Conservation (phyloP, 441 rosid genomes). For the Daphne laureola region DNA sequence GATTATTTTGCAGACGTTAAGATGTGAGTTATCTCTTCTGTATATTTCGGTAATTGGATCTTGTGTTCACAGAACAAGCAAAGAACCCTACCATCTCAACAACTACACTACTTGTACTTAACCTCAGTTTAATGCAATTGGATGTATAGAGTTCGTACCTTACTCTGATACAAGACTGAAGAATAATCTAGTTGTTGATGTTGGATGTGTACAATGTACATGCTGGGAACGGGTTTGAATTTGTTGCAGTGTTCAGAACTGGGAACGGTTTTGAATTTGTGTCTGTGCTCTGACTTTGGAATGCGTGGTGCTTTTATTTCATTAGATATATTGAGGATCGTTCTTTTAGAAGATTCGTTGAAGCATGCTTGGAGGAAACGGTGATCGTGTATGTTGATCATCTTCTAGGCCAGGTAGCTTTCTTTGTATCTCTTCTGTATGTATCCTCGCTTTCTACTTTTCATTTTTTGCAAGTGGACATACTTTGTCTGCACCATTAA, state of each 20-base stretch:
- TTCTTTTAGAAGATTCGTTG: constrained; percentile 87
- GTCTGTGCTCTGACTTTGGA: too few species aligned
- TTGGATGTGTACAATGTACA: too few species aligned
- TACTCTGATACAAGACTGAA: too few species aligned
- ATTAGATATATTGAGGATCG: constrained; percentile 85
- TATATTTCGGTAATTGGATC: neutral
- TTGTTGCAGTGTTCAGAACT: too few species aligned
- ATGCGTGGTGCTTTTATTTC: neutral
- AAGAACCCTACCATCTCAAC: too few species aligned
- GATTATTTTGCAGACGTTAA: constrained; percentile 90
- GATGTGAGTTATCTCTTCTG: constrained; percentile 44
- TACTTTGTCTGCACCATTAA: constrained; percentile 1
- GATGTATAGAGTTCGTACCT: too few species aligned
- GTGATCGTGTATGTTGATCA: constrained; percentile 72
- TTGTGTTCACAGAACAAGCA: too few species aligned
- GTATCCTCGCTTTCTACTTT: constrained; percentile 1
- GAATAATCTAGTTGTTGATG: too few species aligned
- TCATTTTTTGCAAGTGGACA: neutral
- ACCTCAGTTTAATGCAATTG: neutral
- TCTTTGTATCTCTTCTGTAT: neutral
- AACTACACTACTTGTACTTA: neutral
- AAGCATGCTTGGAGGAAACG: constrained; percentile 89
- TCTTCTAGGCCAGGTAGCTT: constrained; percentile 69
- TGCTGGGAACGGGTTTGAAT: too few species aligned
- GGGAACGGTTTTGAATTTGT: too few species aligned